Evolutionary conservation across 2,329 filamentous ascomycete genomes (phyloP).

Genomic region (Scedosporium dehoogii): DNA sequence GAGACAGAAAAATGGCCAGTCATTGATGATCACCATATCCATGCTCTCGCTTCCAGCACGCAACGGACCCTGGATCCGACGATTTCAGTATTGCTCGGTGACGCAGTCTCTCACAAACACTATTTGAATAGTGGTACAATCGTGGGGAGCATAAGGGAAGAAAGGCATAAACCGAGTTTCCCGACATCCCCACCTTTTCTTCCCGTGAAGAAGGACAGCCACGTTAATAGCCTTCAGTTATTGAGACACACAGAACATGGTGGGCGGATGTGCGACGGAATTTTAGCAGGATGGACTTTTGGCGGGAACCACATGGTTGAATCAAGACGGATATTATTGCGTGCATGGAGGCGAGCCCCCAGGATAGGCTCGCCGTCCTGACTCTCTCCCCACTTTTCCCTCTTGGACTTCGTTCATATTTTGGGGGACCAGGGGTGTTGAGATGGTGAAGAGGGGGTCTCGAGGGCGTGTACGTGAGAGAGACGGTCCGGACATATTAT

Average conservation of each 20-base stretch:
- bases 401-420: too few species aligned
- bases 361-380: background rate
- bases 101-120: too few species aligned
- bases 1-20: too few species aligned
- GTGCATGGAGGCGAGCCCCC: background rate
- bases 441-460: too few species aligned
- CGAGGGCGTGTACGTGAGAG: too few species aligned
- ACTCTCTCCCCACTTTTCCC: background rate
- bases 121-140: too few species aligned
- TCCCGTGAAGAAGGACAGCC: background rate
- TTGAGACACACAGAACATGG: background rate
- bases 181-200: background rate
- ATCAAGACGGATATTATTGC: background rate
- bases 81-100: too few species aligned
- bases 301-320: background rate
- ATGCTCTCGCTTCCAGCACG: too few species aligned
- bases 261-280: background rate
- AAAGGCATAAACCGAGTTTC: background rate
- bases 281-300: background rate
- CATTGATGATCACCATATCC: too few species aligned
- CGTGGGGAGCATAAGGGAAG: too few species aligned
- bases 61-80: too few species aligned
- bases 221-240: background rate
- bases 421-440: too few species aligned
- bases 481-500: background rate